Evolutionary conservation across 192 early-diverging fungal genomes (phyloP).

Genomic region (Coemansia sp.): DNA sequence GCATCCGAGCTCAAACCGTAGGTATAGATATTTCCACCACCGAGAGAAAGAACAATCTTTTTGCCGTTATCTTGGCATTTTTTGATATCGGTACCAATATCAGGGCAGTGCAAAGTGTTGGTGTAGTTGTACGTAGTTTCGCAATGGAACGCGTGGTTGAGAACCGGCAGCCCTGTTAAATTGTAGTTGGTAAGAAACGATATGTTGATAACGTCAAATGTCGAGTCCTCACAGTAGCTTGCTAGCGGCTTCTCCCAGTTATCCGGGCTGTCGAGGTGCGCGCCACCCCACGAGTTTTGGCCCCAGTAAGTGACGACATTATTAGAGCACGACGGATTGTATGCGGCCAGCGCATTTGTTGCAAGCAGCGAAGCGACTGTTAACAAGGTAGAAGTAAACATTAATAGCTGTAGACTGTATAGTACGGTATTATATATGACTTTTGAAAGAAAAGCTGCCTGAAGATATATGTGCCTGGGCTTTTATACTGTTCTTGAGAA

Average conservation of each 20-base stretch:
- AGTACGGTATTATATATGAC: background rate
- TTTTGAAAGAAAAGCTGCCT: background rate
- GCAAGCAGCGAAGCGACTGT: background rate
- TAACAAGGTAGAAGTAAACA: background rate
- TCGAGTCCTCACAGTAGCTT: conserved; percentile 58
- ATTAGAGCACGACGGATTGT: conserved; percentile 34
- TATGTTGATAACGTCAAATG: conserved; percentile 59
- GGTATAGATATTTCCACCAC: conserved; percentile 65
- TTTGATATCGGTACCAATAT: conserved; percentile 68
- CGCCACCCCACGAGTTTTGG: conserved; percentile 60
- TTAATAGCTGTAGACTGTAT: background rate
- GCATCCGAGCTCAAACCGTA: conserved; percentile 61
- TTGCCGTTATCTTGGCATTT: conserved; percentile 73
- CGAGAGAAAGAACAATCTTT: conserved; percentile 72
- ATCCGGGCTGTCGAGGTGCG: conserved; percentile 47
- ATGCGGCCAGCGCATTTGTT: conserved; percentile 10
- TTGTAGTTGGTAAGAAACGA: conserved; percentile 70
- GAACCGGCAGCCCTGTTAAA: conserved; percentile 55
- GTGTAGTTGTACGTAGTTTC: conserved; percentile 57
- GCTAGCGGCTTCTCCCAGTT: conserved; percentile 55
- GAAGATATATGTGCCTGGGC: background rate
- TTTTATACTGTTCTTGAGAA: background rate
- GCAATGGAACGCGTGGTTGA: conserved; percentile 77
- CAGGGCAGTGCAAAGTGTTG: conserved; percentile 64
- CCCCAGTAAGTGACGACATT: conserved; percentile 66